A percentile compares a stretch with the other conserved stretches of the same genome.
phyloP scores from a whole-genome alignment of 2,329 filamentous ascomycete species.

The Fusarium sp. region DNA sequence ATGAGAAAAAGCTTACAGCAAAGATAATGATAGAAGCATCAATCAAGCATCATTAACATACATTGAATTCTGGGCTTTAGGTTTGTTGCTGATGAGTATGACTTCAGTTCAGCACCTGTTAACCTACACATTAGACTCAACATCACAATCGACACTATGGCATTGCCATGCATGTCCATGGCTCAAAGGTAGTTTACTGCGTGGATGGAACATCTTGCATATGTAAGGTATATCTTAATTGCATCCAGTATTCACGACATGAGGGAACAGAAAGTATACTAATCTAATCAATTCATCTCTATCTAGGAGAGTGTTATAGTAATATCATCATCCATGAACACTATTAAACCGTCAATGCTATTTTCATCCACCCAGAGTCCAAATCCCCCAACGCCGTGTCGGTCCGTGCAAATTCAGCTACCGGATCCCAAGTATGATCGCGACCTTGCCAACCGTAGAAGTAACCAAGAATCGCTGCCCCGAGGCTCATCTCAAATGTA shows the following conservation, averaged over 20 bases:
- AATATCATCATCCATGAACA: conserved; percentile 48
- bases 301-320: conserved; percentile 43
- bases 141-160: no score
- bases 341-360: conserved; percentile 46
- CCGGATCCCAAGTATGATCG: conserved; percentile 39
- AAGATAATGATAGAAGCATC: not conserved
- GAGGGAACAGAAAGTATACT: not conserved
- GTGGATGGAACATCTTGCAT: not conserved
- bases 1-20: not conserved
- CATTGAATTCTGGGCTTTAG: not conserved
- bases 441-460: conserved; percentile 21
- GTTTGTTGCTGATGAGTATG: not conserved
- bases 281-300: conserved; percentile 43
- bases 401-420: conserved; percentile 40
- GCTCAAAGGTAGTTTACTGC: not conserved
- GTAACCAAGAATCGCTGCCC: conserved; percentile 40
- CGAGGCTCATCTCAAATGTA: conserved; percentile 47
- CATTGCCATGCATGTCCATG: no score
- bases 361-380: conserved; percentile 43
- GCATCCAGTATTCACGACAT: not conserved
- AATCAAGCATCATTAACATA: not conserved
- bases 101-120: not conserved
- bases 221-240: not conserved
- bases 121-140: no score
- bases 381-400: conserved; percentile 44